Conservation (phyloP, 805 yeast genomes). For the Candida germanica region DNA sequence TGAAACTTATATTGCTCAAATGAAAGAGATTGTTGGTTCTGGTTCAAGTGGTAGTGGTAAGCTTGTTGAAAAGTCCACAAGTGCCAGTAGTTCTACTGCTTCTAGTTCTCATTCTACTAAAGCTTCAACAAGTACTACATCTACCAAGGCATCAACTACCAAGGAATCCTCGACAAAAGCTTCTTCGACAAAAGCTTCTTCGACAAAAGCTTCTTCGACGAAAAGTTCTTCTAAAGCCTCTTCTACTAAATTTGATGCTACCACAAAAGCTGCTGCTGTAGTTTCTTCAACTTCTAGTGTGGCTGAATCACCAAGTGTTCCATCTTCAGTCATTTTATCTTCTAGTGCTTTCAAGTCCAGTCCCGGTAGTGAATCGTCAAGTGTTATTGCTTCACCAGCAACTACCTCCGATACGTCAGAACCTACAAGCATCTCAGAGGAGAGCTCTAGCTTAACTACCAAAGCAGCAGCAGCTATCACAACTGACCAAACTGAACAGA, state of each 20-base stretch:
- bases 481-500: background rate
- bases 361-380: background rate
- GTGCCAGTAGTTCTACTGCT: slow-evolving; percentile 4
- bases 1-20: slow-evolving; percentile 25
- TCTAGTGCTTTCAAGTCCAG: background rate
- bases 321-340: background rate
- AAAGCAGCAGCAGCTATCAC: background rate
- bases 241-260: background rate
- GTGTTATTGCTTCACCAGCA: background rate
- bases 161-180: background rate
- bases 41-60: slow-evolving; percentile 1
- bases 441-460: background rate
- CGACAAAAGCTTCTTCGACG: background rate
- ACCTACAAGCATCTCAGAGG: background rate
- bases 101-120: background rate
- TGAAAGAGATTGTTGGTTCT: slow-evolving; percentile 38
- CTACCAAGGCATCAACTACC: background rate
- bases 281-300: slow-evolving; percentile 3
- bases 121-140: background rate
- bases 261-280: slow-evolving; percentile 1
- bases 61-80: slow-evolving; percentile 1
- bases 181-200: background rate
- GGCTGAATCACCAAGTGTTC: background rate
- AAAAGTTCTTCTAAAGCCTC: slow-evolving; percentile 1
- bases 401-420: background rate